Evolutionary conservation across 192 early-diverging fungal genomes (phyloP).

Genomic region (Backusella morwellensis): DNA sequence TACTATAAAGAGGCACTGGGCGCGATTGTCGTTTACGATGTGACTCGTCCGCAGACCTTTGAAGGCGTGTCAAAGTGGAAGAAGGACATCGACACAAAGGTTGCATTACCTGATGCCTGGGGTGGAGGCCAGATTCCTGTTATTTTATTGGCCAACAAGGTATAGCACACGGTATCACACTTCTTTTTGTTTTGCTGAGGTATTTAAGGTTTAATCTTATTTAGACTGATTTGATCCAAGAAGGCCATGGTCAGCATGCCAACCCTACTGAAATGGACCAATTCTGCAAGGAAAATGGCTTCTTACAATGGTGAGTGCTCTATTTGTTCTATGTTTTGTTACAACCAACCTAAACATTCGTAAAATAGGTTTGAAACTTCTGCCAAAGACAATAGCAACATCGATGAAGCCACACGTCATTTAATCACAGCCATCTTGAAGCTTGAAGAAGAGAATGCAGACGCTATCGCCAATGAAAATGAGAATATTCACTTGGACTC

Average conservation of each 20-base stretch:
- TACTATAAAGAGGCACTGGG: constrained; percentile 61
- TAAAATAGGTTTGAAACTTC: constrained; percentile 56
- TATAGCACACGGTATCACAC: constrained; percentile 15
- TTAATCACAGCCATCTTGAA: constrained; percentile 43
- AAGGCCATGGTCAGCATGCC: constrained; percentile 26
- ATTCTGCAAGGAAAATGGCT: constrained; percentile 53
- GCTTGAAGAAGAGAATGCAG: constrained; percentile 34
- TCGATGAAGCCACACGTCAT: constrained; percentile 55
- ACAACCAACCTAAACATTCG: not conserved
- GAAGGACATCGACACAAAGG: constrained; percentile 55
- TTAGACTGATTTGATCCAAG: constrained; percentile 45
- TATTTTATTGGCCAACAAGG: constrained; percentile 57
- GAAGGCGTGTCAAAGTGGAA: constrained; percentile 57
- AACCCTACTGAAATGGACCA: constrained; percentile 42
- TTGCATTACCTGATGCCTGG: constrained; percentile 46
- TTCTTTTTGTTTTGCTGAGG: not conserved
- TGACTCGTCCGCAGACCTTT: constrained; percentile 55
- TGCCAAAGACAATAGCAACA: constrained; percentile 60
- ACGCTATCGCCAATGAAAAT: not conserved
- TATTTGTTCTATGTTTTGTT: not conserved
- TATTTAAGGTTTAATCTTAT: not conserved
- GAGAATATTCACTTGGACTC: constrained; percentile 14
- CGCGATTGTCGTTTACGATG: constrained; percentile 58
- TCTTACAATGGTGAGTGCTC: constrained; percentile 46
- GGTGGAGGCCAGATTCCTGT: constrained; percentile 54